Base-by-base conservation (phyloP, 2,329 filamentous ascomycete species). In the Aspergillus ochraceoroseus region DNA sequence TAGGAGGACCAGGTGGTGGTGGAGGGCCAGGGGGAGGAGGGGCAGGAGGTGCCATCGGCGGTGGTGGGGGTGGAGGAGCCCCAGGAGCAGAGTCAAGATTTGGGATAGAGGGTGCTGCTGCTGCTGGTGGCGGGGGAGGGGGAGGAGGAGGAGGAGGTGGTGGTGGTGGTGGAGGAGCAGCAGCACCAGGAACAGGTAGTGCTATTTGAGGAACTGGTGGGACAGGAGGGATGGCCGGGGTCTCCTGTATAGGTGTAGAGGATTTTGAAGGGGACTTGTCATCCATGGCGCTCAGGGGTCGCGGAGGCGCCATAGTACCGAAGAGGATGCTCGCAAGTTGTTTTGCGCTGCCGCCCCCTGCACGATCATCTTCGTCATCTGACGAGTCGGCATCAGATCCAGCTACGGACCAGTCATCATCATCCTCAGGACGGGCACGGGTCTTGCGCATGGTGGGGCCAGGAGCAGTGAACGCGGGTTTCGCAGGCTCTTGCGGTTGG, bases 281-380 rank as follows among this genome's bases (percentile, higher is more conserved):
- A 39, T 85, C 87, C 63, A 86, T 80, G 5, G 87, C 84, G 13
- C 87, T 94, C 30, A 95, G 68, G 19, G 90, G 89, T 36, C 90
- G 81, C 9, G 92, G 90, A 26, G 92, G 90, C 7, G 79, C 90
- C 89, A 98, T 96, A 36, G 89, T 95, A 44, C 92, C 90, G 62
- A 98, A 98, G 13, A 98, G 75, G 46, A 95, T 92, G 5, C 87
- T 94, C 11, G 92, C 92, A 25, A 98, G 78, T 55, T 95, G 87
- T 46, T 94, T 92, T 33, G 92, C 92, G 53, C 80, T 87, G 44
- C 84, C 82, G 39, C 87, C 87, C 35, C 85, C 85, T 12, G 86
- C 82, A 7, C 82, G 78, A 38, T 88, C 84, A 41, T 90, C 83
- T 23, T 79, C 77, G n/a, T 82, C 77, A 32, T 80, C 78, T 3